Evolutionary conservation across 768 basidiomycete species (phyloP), one percentile per base, ranked within the genome.

Genomic region (Naganishia friedmannii): DNA sequence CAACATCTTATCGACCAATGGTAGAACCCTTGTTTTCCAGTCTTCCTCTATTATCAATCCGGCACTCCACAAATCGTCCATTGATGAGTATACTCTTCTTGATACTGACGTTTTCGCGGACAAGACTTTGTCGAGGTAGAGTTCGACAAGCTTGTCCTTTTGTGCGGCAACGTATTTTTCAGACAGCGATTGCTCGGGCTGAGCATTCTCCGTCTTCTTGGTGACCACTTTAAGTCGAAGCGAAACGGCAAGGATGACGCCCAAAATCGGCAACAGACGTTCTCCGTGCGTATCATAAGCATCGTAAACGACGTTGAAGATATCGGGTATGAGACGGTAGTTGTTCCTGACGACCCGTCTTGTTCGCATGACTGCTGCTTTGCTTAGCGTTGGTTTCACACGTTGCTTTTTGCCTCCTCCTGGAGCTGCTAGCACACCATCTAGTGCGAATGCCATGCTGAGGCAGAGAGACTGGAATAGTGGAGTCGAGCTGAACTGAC

Each of bases 1-100:
- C 9, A 95, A 77, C 1, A 90, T 86, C 73, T 92, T 92, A 77
- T 94, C 92, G 45, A 91, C 86, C 0, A 84, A 84, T 0, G 92
- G 91, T 0, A 93, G 80, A 53, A 94, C 82, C 0, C 82, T 80
- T 5, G 82, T 78, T 1, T 79, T 78, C 32, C 93, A 81, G 45
- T 89, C 87, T 0, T 85, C 83, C 0, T 83, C 76, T 0, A 82
- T 82, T 4, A 91, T 77, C 60, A 84, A 86, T 42, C 42, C 42
- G 0, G 81, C 84, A 2, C 80, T 76, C 69, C 91, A 85, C 78
- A 92, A 89, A 71, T 88, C 88, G 70, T 84, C 77, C 23, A 89
- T 82, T 3, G 75, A 68, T 23, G 57, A 29, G 83, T 83, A 70
- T 23, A 85, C 77, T 72, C 95, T 88, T 0, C 81, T 68, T 0